Conservation (phyloP, 805 yeast genomes). For the Sugiyamaella mastotermitis region DNA sequence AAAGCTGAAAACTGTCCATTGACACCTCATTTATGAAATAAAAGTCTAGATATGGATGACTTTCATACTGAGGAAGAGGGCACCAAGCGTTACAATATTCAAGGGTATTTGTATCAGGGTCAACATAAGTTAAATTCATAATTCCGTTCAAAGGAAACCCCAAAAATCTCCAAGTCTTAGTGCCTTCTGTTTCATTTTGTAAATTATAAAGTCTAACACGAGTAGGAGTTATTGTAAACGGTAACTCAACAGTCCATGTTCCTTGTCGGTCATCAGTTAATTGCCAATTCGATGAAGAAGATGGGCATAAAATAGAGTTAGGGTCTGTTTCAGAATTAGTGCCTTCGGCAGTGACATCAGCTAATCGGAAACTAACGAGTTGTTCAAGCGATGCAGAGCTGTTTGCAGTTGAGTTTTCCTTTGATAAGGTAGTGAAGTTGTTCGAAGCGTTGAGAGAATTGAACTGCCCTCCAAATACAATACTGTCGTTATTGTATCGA, state of each 20-base stretch:
- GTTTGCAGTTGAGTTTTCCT: slow-evolving; percentile 1
- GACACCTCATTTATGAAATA: slow-evolving; percentile 65
- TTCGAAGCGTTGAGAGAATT: slow-evolving; percentile 41
- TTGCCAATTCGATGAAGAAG: slow-evolving; percentile 43
- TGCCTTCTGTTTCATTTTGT: slow-evolving; percentile 38
- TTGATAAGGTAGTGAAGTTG: not conserved
- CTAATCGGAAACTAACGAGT: slow-evolving; percentile 21
- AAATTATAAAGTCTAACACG: slow-evolving; percentile 70
- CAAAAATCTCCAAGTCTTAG: slow-evolving; percentile 60
- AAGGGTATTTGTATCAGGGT: slow-evolving; percentile 57
- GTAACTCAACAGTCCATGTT: slow-evolving; percentile 57
- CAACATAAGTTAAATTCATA: slow-evolving; percentile 83
- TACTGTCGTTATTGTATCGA: slow-evolving; percentile 33
- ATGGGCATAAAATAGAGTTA: slow-evolving; percentile 52
- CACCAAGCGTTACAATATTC: slow-evolving; percentile 83
- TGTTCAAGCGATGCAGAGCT: slow-evolving; percentile 31
- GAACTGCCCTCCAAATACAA: slow-evolving; percentile 80
- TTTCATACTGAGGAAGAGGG: slow-evolving; percentile 48
- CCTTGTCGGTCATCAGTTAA: slow-evolving; percentile 46
- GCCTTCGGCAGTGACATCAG: slow-evolving; percentile 21
- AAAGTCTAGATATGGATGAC: slow-evolving; percentile 66
- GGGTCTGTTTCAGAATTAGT: slow-evolving; percentile 18
- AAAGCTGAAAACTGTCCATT: slow-evolving; percentile 55
- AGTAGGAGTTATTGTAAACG: slow-evolving; percentile 55
- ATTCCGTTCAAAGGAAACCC: slow-evolving; percentile 80